Evolutionary conservation across 768 basidiomycete genomes (phyloP), one percentile per base, ranked within the genome.

Genomic region (Sporobolomyces phaffii): DNA sequence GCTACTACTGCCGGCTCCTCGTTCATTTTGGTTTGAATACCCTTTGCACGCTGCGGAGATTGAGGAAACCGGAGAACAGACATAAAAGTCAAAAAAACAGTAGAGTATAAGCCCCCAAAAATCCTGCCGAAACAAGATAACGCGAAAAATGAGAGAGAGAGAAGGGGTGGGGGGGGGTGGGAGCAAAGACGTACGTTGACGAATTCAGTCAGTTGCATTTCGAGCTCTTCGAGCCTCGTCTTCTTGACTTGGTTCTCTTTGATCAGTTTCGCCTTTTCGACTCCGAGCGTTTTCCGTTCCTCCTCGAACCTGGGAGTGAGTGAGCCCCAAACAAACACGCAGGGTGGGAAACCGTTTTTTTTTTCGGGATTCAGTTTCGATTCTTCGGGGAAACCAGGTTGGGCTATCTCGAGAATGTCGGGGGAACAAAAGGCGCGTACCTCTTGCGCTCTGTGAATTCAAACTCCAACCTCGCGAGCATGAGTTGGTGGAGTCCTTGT

Each of bases 361-460:
- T n/a, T 56, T n/a, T 24, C 36, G 10, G 22, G 24, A 11, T 20
- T 24, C 11, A 40, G 36, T 33, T 33, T 8, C 41, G 24, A 24
- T 44, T 57, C 29, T 5, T 1, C 22, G 61, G 22, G 31, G 6
- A 2, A 31, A 45, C 15, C 4, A 2, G 10, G 48, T 14, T 9
- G 9, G n/a, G 36, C 31, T 29, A 53, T n/a, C 38, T 33, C 1
- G 18, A 17, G 13, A 22, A 11, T n/a, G 2, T 2, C 11, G 7
- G 3, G 24, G 29, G 34, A n/a, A 20, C 53, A 51, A 50, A 69
- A 45, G 28, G 26, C 44, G 70, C 80, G 60, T 75, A 90, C 91
- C 91, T 83, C 79, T 91, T 88, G 58, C 91, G 86, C 79, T 92
- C 91, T 36, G 83, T 84, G 38, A 91, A 85, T 78, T 93, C 91